Base-by-base conservation (phyloP, 192 early-diverging fungal species). In the Phlyctochytrium bullatum region DNA sequence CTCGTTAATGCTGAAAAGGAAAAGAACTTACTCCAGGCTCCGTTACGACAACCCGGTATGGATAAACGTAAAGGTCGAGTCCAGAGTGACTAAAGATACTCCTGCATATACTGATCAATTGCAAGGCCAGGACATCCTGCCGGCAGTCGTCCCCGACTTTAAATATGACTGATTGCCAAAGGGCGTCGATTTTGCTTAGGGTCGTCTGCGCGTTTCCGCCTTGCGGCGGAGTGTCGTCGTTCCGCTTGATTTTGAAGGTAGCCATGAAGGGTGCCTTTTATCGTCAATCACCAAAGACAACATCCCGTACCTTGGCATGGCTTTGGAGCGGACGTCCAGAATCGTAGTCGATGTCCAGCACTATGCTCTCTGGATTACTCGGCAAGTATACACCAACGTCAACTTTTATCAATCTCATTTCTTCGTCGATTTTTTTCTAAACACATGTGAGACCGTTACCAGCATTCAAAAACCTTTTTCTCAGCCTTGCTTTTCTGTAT, bases 131-230 rank as follows among this genome's bases (percentile, higher is more conserved):
- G 23, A 99, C 91, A 73, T 99, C 97, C 77, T 99, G 97, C 31
- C 97, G 88, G 79, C 97, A 99, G 78, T 99, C 96, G 67, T 99
- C 97, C 63, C 97, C 97, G 51, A 99, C 96, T 84, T 99, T 99
- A 85, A 99, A 99, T 64, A 99, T 99, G 0, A 93, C 90, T 2
- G 91, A 90, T 71, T 93, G 88, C 78, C 91, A 88, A 1, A 88
- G 80, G 1, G 69, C 32, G 6, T 76, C 62, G 54, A 67, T 62
- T 0, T 73, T 58, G 10, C 78, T 74, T 78, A 75, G n/a, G n/a
- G 34, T 78, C 68, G 34, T 60, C 27, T 36, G 34, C 40, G 2
- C 50, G 77, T 63, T 54, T 79, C 67, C 68, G 79, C 85, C 76
- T 78, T 77, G n/a, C n/a, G n/a, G n/a, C 34, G 85, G 73, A 31